Evolutionary conservation across 2,329 filamentous ascomycete genomes (phyloP), one percentile per base, ranked within the genome.

Genomic region (Remersonia thermophila): DNA sequence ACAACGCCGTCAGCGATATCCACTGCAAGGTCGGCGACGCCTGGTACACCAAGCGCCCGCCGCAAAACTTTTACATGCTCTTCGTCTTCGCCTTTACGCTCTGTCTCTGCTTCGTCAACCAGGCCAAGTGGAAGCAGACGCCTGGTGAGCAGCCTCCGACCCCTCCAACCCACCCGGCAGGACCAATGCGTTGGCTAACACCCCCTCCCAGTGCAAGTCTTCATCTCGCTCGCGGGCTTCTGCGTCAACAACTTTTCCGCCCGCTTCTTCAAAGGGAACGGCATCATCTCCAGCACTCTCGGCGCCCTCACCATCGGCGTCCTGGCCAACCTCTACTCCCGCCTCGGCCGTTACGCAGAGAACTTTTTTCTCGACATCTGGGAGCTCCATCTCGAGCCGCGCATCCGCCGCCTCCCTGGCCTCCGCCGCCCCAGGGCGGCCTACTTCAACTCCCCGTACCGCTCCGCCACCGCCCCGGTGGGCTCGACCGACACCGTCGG

Each of bases 221-320:
- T 73, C 40, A 86, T 93, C 48, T 74, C 83, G 0, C 61, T 85
- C 23, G 71, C 74, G 0, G 84, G 83, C 7, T 91, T 82, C 52
- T 63, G 77, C 7, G 79, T 84, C 48, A 89, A 81, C 57, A 83
- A 73, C 58, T 86, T 83, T 57, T 75, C 72, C 11, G 72, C 73
- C 23, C 62, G 68, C 20, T 74, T 71, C 44, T 83, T 89, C 52
- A 60, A 67, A 16, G 71, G 68, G 33, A 86, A 83, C 48, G 72
- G 74, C 0, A 82, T 87, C 45, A 73, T 93, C 23, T 77, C 78
- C 37, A 85, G 81, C 56, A 83, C 83, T 29, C 67, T 91, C 2
- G 82, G 82, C 23, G 83, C 84, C 0, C 67, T 93, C 34, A 71
- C 74, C 1, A 75, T 93, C 11, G 84, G 84, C 9, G 70, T 87